Base-by-base conservation (phyloP, 2,329 filamentous ascomycete genomes). In the Xylaria multiplex region DNA sequence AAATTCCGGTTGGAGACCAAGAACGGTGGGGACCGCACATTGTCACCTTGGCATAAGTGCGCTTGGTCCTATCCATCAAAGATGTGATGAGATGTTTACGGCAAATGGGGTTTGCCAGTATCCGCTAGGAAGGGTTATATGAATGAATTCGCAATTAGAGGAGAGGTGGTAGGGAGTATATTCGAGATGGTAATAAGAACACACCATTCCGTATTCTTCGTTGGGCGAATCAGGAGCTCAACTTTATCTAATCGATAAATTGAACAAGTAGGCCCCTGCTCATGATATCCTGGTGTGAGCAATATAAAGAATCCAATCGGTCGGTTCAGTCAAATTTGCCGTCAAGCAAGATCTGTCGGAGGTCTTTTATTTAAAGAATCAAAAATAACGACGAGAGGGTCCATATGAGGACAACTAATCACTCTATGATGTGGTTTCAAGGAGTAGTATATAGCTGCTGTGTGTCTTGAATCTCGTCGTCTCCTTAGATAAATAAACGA, bases 1-100 rank as follows among this genome's bases (percentile, higher is more conserved):
- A 57, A 65, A 62, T 52, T 62, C 64, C 59, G 59, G 46, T 46
- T 64, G 30, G 52, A 24, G 43, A 40, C 49, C 30, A 42, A 16
- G 8, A 22, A 43, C 32, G 46, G 37, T n/a, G 49, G 43, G 57
- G 56, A 30, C 22, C 16, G 22, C 46, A 32, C 55, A 64, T 60
- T 30, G 32, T 66, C 42, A 30, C 55, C 50, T 42, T 59, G 46
- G 56, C 43, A 37, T 56, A 9, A 27, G 45, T 16, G 35, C 30
- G 57, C 55, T 42, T 55, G 48, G 61, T 45, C 45, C 22, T 61
- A 48, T 22, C 46, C 57, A 40, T 61, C 22, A 53, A 55, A 40
- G 11, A 57, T 27, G 30, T 46, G 45, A 52, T 55, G 43, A 32
- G n/a, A 59, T 59, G 30, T 24, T n/a, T n/a, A 14, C 49, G 48